Evolutionary conservation across 768 basidiomycete genomes (phyloP), one percentile per base, ranked within the genome.

Genomic region (Lactifluus volemus): DNA sequence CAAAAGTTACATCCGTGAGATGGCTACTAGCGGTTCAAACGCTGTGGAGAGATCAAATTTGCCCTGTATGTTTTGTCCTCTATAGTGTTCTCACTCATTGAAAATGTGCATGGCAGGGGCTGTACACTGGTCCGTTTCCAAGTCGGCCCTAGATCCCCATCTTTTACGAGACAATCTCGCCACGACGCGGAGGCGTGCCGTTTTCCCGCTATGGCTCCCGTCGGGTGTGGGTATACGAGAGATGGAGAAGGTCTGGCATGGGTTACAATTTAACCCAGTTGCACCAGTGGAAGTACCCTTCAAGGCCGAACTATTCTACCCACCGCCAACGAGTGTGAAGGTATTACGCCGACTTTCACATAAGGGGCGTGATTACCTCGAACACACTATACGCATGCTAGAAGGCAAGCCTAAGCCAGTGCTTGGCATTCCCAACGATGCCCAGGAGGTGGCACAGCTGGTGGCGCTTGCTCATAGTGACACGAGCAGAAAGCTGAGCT

Each of bases 111-210:
- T 30, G 17, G 14, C 63, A 91, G 89, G 88, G 88, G 76, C 76
- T 0, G 65, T 84, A 21, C 77, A 80, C 12, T 92, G 85, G 77
- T 74, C 76, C 41, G 73, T 91, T 45, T 71, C 73, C 0, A 76
- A 74, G 19, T 75, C 79, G 10, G 7, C 69, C 62, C 8, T 66
- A 71, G 12, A 69, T 68, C 4, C 70, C 4, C 67, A 62, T 0
- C 71, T 74, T 2, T 76, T 84, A 6, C 78, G 74, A 1, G 25
- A 58, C 9, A 69, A 71, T 38, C 70, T 81, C 30, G 65, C 66
- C 2, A 68, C 17, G 1, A 71, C 75, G 9, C 72, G 70, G 58
- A 71, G 69, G 3, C 76, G 84, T 44, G 79, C 84, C 60, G 76
- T 76, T 65, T 75, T 76, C 10, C 75, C 75, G 6, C 75, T 76